A percentile compares a stretch with the other conserved stretches of the same genome.
phyloP scores from a whole-genome alignment of 2,329 filamentous ascomycete genomes.

The Lasiodiplodia hormozganensis region DNA sequence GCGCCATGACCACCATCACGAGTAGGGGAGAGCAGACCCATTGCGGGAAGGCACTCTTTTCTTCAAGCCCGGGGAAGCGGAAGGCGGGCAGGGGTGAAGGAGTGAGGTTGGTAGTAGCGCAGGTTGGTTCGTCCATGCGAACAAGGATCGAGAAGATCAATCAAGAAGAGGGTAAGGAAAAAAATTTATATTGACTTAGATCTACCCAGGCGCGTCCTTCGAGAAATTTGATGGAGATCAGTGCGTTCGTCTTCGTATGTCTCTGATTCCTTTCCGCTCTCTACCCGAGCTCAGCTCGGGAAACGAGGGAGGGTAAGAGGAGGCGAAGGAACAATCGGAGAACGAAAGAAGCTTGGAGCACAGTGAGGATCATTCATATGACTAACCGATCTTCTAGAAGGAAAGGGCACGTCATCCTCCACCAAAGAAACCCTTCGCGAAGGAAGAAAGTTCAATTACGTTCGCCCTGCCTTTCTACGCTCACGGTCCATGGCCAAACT shows the following conservation, averaged over 20 bases:
- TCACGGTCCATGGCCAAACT: not conserved
- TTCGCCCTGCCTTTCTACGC: not conserved
- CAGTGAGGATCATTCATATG: not conserved
- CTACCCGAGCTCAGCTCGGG: not conserved
- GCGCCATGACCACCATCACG: not conserved
- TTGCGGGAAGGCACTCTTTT: conserved; percentile 1
- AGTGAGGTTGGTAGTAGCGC: not conserved
- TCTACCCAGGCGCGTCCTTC: not conserved
- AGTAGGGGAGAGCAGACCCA: not conserved
- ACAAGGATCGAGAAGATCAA: not conserved
- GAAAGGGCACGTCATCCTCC: not conserved
- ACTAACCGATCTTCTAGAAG: not conserved
- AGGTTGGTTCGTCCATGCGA: not conserved
- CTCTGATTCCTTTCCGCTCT: not conserved
- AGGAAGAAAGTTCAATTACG: not conserved
- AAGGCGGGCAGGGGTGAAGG: not conserved
- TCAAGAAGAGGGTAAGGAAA: not conserved
- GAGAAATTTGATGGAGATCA: not conserved
- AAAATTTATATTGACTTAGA: not conserved
- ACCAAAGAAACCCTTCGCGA: not conserved
- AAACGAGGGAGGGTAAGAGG: not conserved
- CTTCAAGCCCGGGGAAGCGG: not conserved
- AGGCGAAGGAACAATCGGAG: not conserved
- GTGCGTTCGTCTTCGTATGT: not conserved
- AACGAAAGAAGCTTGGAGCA: not conserved